A percentile compares a stretch with the other conserved stretches of the same genome.
phyloP scores from a whole-genome alignment of 495 filamentous ascomycete species.

The Baudoinia panamericana region DNA sequence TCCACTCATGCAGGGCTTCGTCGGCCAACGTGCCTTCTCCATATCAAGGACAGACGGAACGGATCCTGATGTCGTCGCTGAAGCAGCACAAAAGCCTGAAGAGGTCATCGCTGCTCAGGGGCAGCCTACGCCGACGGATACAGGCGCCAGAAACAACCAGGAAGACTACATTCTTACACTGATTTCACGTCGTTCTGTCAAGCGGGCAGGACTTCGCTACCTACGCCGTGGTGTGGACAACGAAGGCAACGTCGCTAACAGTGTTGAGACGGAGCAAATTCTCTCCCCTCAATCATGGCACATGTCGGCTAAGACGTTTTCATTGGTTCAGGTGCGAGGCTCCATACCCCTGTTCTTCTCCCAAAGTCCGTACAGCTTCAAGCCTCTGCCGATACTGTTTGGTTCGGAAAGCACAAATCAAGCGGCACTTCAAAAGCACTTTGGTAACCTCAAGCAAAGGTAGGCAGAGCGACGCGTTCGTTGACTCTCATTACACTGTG shows the following conservation, averaged over 20 bases:
- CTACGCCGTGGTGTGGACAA: slow-evolving; percentile 86
- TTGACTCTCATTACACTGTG: too few relatives aligned
- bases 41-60: slow-evolving; percentile 33
- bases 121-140: slow-evolving; percentile 1
- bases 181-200: slow-evolving; percentile 71
- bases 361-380: slow-evolving; percentile 83
- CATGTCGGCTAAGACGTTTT: slow-evolving; percentile 50
- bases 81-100: slow-evolving; percentile 16
- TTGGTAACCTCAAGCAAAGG: slow-evolving; percentile 46
- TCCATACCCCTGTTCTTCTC: slow-evolving; percentile 90
- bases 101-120: slow-evolving; percentile 10
- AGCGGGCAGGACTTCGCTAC: slow-evolving; percentile 78
- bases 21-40: slow-evolving; percentile 72
- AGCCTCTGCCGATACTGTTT: slow-evolving; percentile 68
- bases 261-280: slow-evolving; percentile 87
- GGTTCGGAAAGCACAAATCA: slow-evolving; percentile 66
- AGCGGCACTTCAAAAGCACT: slow-evolving; percentile 65
- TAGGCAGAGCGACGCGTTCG: too few relatives aligned
- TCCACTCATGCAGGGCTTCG: slow-evolving; percentile 87
- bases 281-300: slow-evolving; percentile 55
- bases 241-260: slow-evolving; percentile 74
- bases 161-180: slow-evolving; percentile 59
- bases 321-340: slow-evolving; percentile 72
- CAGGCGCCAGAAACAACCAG: background rate
- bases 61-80: slow-evolving; percentile 22